Evolutionary conservation across 2,329 filamentous ascomycete genomes (phyloP).

Genomic region (Magnaporthiopsis incrustans): DNA sequence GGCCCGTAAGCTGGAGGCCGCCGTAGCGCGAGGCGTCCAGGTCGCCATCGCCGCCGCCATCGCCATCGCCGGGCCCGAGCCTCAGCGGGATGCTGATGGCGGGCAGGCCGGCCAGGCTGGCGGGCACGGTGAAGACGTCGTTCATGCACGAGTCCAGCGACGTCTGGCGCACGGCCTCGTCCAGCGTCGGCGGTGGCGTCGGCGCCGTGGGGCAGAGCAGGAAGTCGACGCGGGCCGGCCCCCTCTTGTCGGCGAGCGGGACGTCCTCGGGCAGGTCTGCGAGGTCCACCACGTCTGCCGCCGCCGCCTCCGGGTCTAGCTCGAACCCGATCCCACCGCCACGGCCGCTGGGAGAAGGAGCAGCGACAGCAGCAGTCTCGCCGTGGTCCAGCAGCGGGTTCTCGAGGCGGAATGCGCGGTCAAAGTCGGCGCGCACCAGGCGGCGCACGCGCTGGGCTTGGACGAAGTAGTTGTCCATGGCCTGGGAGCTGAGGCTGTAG

Average conservation of each 20-base stretch:
- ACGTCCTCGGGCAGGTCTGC: constrained; percentile 50
- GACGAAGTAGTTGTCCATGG: constrained; percentile 94
- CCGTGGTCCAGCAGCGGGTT: constrained; percentile 54
- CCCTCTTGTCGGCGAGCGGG: constrained; percentile 45
- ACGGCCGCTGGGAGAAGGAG: too few species aligned
- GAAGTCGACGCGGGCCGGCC: constrained; percentile 67
- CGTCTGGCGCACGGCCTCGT: constrained; percentile 39
- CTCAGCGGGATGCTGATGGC: constrained; percentile 71
- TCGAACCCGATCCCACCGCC: neutral
- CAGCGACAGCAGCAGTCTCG: too few species aligned
- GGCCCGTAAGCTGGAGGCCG: constrained; percentile 72
- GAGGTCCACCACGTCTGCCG: constrained; percentile 40
- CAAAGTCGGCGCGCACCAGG: constrained; percentile 79
- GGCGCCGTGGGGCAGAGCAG: constrained; percentile 83
- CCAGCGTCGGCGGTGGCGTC: constrained; percentile 37
- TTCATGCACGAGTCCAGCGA: constrained; percentile 78
- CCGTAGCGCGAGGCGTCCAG: constrained; percentile 24
- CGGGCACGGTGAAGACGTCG: constrained; percentile 92
- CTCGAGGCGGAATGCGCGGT: constrained; percentile 60
- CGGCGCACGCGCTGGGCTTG: constrained; percentile 84
- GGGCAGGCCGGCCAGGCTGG: constrained; percentile 84
- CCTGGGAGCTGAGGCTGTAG: constrained; percentile 81
- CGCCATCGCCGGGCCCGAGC: neutral
- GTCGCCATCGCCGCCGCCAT: neutral
- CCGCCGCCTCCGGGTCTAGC: constrained; percentile 3